Percentiles rank a stretch among this genome's conserved stretches.
Evolutionary conservation across 108 stramenopile species (phyloP).

Genomic region (Nannochloropsis salina): DNA sequence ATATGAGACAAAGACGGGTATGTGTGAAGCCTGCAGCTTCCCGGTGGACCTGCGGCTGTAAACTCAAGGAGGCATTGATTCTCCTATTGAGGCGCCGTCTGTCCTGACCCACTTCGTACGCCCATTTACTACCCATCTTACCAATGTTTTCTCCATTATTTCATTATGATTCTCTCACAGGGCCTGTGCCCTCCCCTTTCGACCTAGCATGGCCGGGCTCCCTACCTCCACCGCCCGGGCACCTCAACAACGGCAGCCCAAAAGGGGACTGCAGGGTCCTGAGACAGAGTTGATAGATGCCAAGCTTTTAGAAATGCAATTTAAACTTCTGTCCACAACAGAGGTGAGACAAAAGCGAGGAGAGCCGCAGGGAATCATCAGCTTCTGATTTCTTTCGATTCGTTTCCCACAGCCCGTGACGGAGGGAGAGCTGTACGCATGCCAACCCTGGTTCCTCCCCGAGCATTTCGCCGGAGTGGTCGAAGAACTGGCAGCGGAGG

Average conservation of each 20-base stretch:
- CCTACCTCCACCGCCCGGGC: neutral
- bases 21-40: too few relatives aligned
- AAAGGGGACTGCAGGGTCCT: neutral
- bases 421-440: neutral
- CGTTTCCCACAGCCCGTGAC: neutral
- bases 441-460: neutral
- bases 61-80: too few relatives aligned
- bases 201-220: neutral
- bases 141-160: too few relatives aligned
- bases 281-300: slow-evolving; percentile 2
- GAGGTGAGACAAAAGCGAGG: neutral
- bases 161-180: too few relatives aligned
- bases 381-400: too few relatives aligned
- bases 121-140: too few relatives aligned
- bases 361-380: neutral
- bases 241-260: neutral
- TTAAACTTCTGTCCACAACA: neutral
- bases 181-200: too few relatives aligned
- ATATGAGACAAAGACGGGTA: too few relatives aligned
- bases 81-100: too few relatives aligned
- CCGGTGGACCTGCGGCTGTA: too few relatives aligned
- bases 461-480: slow-evolving; percentile 17
- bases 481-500: neutral
- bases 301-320: slow-evolving; percentile 14
- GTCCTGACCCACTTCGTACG: too few relatives aligned